Conservation (phyloP, 495 filamentous ascomycete species). For the Neurospora sp. region DNA sequence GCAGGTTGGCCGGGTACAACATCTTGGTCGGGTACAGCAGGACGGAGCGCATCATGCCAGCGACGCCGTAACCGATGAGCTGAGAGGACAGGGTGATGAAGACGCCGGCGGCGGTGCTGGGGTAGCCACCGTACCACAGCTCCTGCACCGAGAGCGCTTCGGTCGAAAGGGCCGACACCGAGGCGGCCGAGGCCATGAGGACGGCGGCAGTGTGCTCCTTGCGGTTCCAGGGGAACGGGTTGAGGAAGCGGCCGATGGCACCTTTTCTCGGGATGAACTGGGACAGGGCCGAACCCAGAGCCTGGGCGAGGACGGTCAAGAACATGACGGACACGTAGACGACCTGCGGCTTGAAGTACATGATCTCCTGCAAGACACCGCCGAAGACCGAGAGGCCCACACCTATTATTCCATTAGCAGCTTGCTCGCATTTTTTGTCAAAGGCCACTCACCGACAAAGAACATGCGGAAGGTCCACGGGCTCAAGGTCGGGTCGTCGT, state of each 20-base stretch:
- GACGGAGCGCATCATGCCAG: slow-evolving; percentile 41
- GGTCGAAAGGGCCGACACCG: slow-evolving; percentile 22
- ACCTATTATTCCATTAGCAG: slow-evolving; percentile 7
- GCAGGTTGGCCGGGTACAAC: slow-evolving; percentile 33
- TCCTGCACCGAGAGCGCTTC: slow-evolving; percentile 32
- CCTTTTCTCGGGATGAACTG: not conserved
- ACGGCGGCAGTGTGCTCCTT: slow-evolving; percentile 38
- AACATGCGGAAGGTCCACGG: slow-evolving; percentile 25
- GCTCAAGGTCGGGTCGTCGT: slow-evolving; percentile 23
- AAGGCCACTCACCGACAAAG: slow-evolving; percentile 18
- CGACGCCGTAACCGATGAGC: slow-evolving; percentile 45
- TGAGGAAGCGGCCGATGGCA: slow-evolving; percentile 28
- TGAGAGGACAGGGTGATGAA: slow-evolving; percentile 34
- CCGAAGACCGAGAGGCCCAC: slow-evolving; percentile 23
- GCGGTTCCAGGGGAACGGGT: slow-evolving; percentile 28
- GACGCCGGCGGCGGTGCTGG: slow-evolving; percentile 25
- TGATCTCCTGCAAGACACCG: slow-evolving; percentile 23
- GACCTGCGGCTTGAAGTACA: slow-evolving; percentile 39
- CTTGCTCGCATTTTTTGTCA: too few relatives aligned
- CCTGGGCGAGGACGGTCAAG: slow-evolving; percentile 27
- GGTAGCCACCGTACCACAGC: slow-evolving; percentile 33
- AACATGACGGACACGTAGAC: slow-evolving; percentile 35
- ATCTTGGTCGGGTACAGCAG: slow-evolving; percentile 45
- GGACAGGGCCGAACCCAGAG: not conserved
- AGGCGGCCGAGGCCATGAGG: slow-evolving; percentile 33